Percentiles rank a stretch among this genome's conserved stretches.
Conservation (phyloP, 2,329 filamentous ascomycete species). For the Paracorniculantispora psalliotae region DNA sequence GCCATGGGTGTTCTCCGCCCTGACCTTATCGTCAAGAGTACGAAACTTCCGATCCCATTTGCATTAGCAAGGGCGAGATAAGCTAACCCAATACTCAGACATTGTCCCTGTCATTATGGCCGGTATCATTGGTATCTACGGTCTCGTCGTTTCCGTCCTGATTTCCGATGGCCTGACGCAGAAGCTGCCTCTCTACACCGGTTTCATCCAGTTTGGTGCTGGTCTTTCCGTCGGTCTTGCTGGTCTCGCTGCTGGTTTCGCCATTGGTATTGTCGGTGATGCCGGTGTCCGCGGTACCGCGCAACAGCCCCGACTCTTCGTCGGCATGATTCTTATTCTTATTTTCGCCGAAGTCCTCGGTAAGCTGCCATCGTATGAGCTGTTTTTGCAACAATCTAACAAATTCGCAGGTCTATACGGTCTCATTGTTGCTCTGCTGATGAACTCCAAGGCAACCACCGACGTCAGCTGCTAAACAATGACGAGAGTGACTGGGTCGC, state of each 20-base stretch:
- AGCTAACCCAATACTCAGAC: constrained; percentile 51
- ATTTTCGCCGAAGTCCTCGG: constrained; percentile 99
- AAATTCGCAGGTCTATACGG: constrained; percentile 79
- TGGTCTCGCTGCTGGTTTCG: constrained; percentile 79
- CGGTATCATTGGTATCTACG: constrained; percentile 99
- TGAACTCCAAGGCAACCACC: constrained; percentile 88
- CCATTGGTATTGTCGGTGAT: constrained; percentile 83
- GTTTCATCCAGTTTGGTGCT: constrained; percentile 81
- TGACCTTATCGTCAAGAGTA: constrained; percentile 99
- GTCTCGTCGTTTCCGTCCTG: constrained; percentile 80
- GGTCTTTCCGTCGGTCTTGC: constrained; percentile 77
- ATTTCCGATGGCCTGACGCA: constrained; percentile 77
- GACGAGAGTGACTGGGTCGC: constrained; percentile 17
- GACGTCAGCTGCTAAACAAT: constrained; percentile 56
- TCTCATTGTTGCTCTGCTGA: constrained; percentile 95
- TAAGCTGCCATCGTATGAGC: constrained; percentile 40
- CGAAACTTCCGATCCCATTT: constrained; percentile 28
- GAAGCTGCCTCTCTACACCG: constrained; percentile 68
- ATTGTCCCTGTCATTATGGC: constrained; percentile 99
- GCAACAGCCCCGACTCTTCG: constrained; percentile 80
- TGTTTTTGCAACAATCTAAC: not conserved
- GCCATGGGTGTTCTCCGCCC: constrained; percentile 97
- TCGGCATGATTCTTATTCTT: constrained; percentile 98
- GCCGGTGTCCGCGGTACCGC: constrained; percentile 84
- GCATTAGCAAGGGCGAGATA: not conserved